These are phyloP conservation scores for Pseudonitzschia delicatissima DNA, from an alignment of 108 stramenopile species.

Conservation along the genomic window DNA sequence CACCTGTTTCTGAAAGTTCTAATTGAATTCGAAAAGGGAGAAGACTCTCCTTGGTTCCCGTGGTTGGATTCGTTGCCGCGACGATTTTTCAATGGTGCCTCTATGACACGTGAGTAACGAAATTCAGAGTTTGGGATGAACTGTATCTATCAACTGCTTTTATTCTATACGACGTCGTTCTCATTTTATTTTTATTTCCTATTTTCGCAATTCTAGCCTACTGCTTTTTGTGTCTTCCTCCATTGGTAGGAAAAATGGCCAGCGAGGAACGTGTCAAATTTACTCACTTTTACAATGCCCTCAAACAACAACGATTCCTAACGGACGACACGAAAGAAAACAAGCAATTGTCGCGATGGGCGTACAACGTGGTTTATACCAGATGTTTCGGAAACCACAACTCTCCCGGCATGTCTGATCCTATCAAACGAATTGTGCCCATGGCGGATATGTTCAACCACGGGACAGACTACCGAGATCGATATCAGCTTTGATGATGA, in stretches of 20 bases:
- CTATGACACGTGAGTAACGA: slow-evolving; percentile 30
- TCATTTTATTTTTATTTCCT: background rate
- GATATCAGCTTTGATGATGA: slow-evolving; percentile 42
- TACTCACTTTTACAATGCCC: slow-evolving; percentile 11
- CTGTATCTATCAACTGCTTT: too few relatives aligned
- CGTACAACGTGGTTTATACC: slow-evolving; percentile 53
- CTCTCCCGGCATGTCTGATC: slow-evolving; percentile 41
- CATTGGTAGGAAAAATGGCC: slow-evolving; percentile 4
- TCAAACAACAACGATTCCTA: slow-evolving; percentile 10
- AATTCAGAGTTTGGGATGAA: background rate
- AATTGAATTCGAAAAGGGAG: slow-evolving; percentile 47
- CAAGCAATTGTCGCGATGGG: slow-evolving; percentile 44
- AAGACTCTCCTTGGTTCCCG: slow-evolving; percentile 44
- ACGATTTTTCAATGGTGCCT: slow-evolving; percentile 40
- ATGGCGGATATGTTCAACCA: slow-evolving; percentile 62
- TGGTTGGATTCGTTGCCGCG: slow-evolving; percentile 52
- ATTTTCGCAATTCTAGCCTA: slow-evolving; percentile 6
- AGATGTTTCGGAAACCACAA: slow-evolving; percentile 28
- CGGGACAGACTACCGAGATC: slow-evolving; percentile 32
- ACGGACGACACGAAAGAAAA: slow-evolving; percentile 40
- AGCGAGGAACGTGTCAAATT: slow-evolving; percentile 21
- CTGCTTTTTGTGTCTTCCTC: slow-evolving; percentile 20
- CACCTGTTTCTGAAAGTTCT: slow-evolving; percentile 52
- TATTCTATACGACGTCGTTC: too few relatives aligned
- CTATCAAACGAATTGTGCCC: slow-evolving; percentile 34